These are phyloP conservation scores for Aspergillus sojae DNA, from an alignment of 2,329 filamentous ascomycete species.

Conservation along the genomic window DNA sequence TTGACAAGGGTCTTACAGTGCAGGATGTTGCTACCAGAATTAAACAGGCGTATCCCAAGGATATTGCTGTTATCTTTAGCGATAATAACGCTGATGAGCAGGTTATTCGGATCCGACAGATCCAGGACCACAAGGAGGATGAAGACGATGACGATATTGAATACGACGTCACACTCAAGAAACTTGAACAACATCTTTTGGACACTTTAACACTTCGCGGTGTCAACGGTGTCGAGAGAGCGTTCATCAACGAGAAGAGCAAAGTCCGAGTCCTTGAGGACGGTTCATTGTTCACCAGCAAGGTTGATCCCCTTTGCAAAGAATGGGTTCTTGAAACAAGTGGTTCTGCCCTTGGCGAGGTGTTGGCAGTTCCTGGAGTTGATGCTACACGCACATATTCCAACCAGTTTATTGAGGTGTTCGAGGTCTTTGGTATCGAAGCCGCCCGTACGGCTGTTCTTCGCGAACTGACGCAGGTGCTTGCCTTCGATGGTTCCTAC, in stretches of 20 bases:
- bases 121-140: slow-evolving; percentile 69
- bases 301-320: slow-evolving; percentile 73
- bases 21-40: slow-evolving; percentile 88
- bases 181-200: slow-evolving; percentile 86
- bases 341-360: slow-evolving; percentile 81
- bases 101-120: slow-evolving; percentile 87
- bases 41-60: slow-evolving; percentile 82
- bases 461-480: slow-evolving; percentile 84
- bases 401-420: slow-evolving; percentile 93
- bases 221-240: slow-evolving; percentile 83
- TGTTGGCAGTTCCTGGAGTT: slow-evolving; percentile 84
- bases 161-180: slow-evolving; percentile 90
- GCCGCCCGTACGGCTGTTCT: slow-evolving; percentile 85
- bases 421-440: slow-evolving; percentile 95
- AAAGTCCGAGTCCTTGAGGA: slow-evolving; percentile 68
- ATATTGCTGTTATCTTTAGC: slow-evolving; percentile 92
- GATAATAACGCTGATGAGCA: slow-evolving; percentile 97
- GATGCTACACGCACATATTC: slow-evolving; percentile 85
- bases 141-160: slow-evolving; percentile 75
- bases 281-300: slow-evolving; percentile 73
- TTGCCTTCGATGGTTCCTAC: slow-evolving; percentile 98
- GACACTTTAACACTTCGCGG: slow-evolving; percentile 90
- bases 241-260: slow-evolving; percentile 85
- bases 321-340: slow-evolving; percentile 97
- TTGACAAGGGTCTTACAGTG: slow-evolving; percentile 86